These are phyloP conservation scores for Psilocybe subaeruginosa DNA, from an alignment of 768 basidiomycete genomes.

Conservation along the genomic window DNA sequence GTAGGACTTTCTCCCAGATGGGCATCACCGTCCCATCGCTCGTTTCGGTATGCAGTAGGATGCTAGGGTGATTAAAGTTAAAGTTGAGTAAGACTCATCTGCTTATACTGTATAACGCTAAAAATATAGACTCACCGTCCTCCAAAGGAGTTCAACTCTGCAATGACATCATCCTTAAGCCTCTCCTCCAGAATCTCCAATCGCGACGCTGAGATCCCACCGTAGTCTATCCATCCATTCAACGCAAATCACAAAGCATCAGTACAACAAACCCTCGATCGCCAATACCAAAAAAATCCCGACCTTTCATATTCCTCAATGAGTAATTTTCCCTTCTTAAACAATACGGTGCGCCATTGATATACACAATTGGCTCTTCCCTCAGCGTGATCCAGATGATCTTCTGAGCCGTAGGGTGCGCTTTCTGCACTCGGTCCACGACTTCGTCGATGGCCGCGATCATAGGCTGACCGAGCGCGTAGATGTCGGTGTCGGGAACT, in stretches of 20 bases:
- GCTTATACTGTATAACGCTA: too few relatives aligned
- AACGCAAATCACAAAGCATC: too few relatives aligned
- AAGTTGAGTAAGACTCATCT: too few relatives aligned
- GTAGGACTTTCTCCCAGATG: slow-evolving; percentile 89
- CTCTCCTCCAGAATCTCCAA: slow-evolving; percentile 91
- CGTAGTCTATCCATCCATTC: slow-evolving; percentile 64
- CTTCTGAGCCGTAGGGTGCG: slow-evolving; percentile 60
- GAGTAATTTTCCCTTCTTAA: slow-evolving; percentile 83
- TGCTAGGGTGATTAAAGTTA: too few relatives aligned
- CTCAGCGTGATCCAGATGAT: slow-evolving; percentile 93
- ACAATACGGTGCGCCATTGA: slow-evolving; percentile 94
- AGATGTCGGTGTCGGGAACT: slow-evolving; percentile 79
- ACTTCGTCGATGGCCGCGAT: slow-evolving; percentile 85
- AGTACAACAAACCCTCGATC: too few relatives aligned
- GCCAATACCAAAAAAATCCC: too few relatives aligned
- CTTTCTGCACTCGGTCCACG: slow-evolving; percentile 60
- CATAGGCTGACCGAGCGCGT: slow-evolving; percentile 93
- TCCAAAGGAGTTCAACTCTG: slow-evolving; percentile 82
- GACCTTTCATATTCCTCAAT: slow-evolving; percentile 93
- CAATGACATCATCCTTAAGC: slow-evolving; percentile 83
- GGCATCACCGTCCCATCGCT: slow-evolving; percentile 88
- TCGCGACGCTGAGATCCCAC: slow-evolving; percentile 90
- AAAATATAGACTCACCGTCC: slow-evolving; percentile 55
- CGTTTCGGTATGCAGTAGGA: slow-evolving; percentile 86
- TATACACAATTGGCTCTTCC: slow-evolving; percentile 89